Base-by-base conservation (phyloP, 805 yeast genomes). In the Wickerhamomyces subpelliculosus region DNA sequence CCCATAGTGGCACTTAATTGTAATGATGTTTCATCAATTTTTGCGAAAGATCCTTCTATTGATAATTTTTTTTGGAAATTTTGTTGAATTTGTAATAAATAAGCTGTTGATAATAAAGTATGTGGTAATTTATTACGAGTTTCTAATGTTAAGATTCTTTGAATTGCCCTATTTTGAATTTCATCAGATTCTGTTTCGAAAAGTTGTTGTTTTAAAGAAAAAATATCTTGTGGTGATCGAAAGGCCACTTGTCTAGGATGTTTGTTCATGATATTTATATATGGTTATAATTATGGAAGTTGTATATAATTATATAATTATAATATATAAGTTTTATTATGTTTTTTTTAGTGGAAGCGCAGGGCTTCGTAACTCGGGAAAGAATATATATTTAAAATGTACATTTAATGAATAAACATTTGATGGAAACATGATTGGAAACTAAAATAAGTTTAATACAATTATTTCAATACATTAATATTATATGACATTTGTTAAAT, bases 101-200 rank as follows among this genome's bases (percentile, higher is more conserved):
- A 60, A 0, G 80, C 68, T 0, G 94, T 84, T 30, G 77, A 59
- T 47, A 81, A 89, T 26, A 85, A 66, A 0, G 81, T 79, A 54
- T 81, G 93, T 1, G 93, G 89, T n/a, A 84, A 47, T 48, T 62
- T 69, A 14, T 58, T 51, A 51, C 84, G 65, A 2, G 83, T 67
- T 27, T 62, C 59, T 47, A 73, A 72, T 1, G 80, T 73, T 36
- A 68, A 61, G 5, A 80, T 80, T 45, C 62, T 66, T 36, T 65
- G 64, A 6, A 80, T 55, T 0, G 81, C 88, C 35, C 72, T 50
- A 7, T 6, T 29, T 12, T 19, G 32, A 9, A 3, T n/a, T n/a
- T n/a, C 22, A 5, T 29, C 8, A 5, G 22, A 3, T 11, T 3
- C 5, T 4, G 22, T 10, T 7, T 19, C 5, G 22, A 29, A 29